A percentile compares a stretch with the other conserved stretches of the same genome.
Conservation (phyloP, 1,139 yeast species). For the Yamadazyma diospyri region DNA sequence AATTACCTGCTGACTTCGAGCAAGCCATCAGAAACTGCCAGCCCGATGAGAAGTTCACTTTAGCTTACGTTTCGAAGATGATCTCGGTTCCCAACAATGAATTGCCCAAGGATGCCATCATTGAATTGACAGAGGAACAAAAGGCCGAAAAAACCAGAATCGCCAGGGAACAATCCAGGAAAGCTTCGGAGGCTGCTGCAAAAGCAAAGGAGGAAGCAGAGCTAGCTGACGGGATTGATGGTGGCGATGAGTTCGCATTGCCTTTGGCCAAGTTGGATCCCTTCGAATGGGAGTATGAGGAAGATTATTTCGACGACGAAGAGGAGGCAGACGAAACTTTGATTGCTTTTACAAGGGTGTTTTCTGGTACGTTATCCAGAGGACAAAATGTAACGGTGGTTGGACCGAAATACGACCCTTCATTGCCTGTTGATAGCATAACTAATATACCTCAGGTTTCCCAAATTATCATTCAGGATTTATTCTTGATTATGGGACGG, state of each 20-base stretch:
- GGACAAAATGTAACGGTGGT: constrained; percentile 75
- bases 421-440: constrained; percentile 49
- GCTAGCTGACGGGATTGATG: constrained; percentile 17
- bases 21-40: constrained; percentile 64
- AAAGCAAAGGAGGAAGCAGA: constrained; percentile 13
- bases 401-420: constrained; percentile 86
- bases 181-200: constrained; percentile 62
- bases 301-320: constrained; percentile 41
- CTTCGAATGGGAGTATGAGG: constrained; percentile 48
- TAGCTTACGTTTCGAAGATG: constrained; percentile 89
- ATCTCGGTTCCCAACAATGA: constrained; percentile 80
- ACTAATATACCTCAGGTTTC: constrained; percentile 44
- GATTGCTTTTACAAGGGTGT: constrained; percentile 85
- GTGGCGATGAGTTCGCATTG: constrained; percentile 26
- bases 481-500: constrained; percentile 88
- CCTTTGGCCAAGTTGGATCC: constrained; percentile 28
- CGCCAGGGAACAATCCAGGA: constrained; percentile 68
- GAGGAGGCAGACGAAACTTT: constrained; percentile 53
- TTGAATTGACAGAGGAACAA: constrained; percentile 49
- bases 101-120: constrained; percentile 52
- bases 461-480: constrained; percentile 51
- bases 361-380: constrained; percentile 72
- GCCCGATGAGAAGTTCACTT: constrained; percentile 50
- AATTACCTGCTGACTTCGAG: constrained; percentile 48
- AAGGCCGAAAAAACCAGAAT: constrained; percentile 61